These are phyloP conservation scores for Cyberlindnera maclurae DNA, from an alignment of 805 yeast genomes.

Conservation along the genomic window DNA sequence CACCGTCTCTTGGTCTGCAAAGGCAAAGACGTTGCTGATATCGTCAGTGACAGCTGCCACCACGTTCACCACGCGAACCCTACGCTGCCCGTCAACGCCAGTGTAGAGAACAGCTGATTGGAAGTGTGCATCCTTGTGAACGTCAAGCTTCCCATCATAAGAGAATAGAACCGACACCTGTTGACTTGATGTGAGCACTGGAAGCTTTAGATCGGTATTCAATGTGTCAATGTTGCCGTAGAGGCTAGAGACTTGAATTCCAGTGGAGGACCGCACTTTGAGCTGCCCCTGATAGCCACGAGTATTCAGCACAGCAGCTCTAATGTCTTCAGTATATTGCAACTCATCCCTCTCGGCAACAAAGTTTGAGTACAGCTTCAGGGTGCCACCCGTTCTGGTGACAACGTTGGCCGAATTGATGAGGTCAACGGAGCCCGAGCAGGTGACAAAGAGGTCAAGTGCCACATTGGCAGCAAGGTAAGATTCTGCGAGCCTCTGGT, in stretches of 20 bases:
- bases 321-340: slow-evolving; percentile 52
- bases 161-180: slow-evolving; percentile 63
- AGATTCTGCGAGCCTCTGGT: slow-evolving; percentile 50
- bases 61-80: slow-evolving; percentile 80
- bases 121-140: slow-evolving; percentile 75
- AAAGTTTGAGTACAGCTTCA: slow-evolving; percentile 62
- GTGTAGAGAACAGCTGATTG: slow-evolving; percentile 89
- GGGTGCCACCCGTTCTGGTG: slow-evolving; percentile 61
- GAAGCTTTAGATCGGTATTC: slow-evolving; percentile 60
- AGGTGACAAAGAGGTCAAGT: slow-evolving; percentile 66
- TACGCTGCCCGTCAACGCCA: slow-evolving; percentile 63
- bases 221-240: slow-evolving; percentile 47
- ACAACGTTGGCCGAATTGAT: slow-evolving; percentile 65
- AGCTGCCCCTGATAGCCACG: slow-evolving; percentile 76
- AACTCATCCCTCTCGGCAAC: slow-evolving; percentile 62
- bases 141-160: slow-evolving; percentile 68
- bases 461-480: slow-evolving; percentile 58
- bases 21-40: slow-evolving; percentile 64
- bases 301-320: slow-evolving; percentile 41
- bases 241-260: slow-evolving; percentile 72
- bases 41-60: slow-evolving; percentile 78
- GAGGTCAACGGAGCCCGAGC: slow-evolving; percentile 60
- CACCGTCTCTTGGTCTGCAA: slow-evolving; percentile 70
- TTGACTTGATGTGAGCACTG: slow-evolving; percentile 55
- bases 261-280: slow-evolving; percentile 82